Base-by-base conservation (phyloP, 169 alveolate genomes). In the Plasmodium relictum region DNA sequence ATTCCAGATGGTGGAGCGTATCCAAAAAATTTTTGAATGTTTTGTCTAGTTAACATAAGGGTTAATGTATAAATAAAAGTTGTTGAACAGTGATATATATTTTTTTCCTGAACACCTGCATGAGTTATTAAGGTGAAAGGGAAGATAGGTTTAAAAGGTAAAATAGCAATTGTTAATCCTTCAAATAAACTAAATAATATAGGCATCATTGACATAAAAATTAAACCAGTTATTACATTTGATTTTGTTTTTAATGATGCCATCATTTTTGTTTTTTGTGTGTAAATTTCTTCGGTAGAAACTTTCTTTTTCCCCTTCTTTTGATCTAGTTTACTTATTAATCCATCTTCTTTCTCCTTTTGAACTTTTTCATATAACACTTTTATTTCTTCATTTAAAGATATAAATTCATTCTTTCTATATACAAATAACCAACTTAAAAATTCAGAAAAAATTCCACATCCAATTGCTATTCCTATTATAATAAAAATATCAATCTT, bases 151-250 rank as follows among this genome's bases (percentile, higher is more conserved):
- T 54, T 92, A 88, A 94, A 94, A n/a, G 96, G 96, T 48, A 94
- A 88, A 66, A 93, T 91, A 42, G 94, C 96, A 39, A 94, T 88
- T 58, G 93, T 88, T 78, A 92, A 74, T 42, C 94, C 94, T 87
- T 94, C 96, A 85, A 94, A 94, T 76, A 90, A 73, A 92, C 96
- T 94, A 94, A 94, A 93, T 39, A 93, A 85, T 61, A 93, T 63
- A 14, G 94, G 94, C 96, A 94, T 94, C 68, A 94, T 76, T 39
- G 89, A 88, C 95, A 94, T 94, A 86, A 95, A 93, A 37, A 93
- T 63, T 74, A 93, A 88, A 45, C 97, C 96, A 14, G 92, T 95
- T 88, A 88, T 92, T 93, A 74, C 18, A 86, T 86, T 86, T 24
- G 92, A 69, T 73, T 86, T 86, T 59, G 92, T 71, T 50, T 86